Conservation (phyloP, 148 eudicot species). For the Agrostemma githago region DNA sequence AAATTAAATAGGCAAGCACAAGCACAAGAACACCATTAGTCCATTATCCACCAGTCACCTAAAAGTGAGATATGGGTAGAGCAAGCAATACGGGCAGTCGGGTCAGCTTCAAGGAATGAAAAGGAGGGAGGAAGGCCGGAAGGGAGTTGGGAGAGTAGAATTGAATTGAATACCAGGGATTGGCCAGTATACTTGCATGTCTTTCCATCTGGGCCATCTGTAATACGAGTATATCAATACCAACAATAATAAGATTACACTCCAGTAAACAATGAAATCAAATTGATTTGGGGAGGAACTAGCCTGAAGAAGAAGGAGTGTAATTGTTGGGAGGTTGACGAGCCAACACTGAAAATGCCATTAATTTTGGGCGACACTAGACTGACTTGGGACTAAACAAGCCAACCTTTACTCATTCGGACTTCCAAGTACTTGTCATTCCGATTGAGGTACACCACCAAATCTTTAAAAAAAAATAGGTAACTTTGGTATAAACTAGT, state of each 20-base stretch:
- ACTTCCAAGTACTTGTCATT: too few species aligned
- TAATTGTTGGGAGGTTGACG: constrained; percentile 16
- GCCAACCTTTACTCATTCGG: too few species aligned
- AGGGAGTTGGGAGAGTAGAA: background rate
- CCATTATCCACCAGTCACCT: too few species aligned
- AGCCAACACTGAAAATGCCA: constrained; percentile 22
- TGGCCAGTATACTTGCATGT: constrained; percentile 53
- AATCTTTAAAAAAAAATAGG: too few species aligned
- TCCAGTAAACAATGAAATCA: too few species aligned
- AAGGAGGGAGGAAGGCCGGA: too few species aligned
- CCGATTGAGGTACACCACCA: too few species aligned
- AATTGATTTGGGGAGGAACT: background rate
- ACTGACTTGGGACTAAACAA: too few species aligned
- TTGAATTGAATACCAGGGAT: constrained; percentile 35
- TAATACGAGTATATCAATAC: background rate
- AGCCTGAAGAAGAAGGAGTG: constrained; percentile 20
- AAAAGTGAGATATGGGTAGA: background rate
- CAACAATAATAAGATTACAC: background rate
- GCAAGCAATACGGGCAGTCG: background rate
- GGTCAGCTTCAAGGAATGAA: too few species aligned
- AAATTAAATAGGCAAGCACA: background rate
- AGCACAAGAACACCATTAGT: too few species aligned
- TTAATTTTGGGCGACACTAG: background rate
- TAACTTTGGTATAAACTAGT: too few species aligned
- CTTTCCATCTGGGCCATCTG: constrained; percentile 22